These are phyloP conservation scores for Cladosporium sp. DNA, from an alignment of 2,329 filamentous ascomycete genomes.

Conservation along the genomic window DNA sequence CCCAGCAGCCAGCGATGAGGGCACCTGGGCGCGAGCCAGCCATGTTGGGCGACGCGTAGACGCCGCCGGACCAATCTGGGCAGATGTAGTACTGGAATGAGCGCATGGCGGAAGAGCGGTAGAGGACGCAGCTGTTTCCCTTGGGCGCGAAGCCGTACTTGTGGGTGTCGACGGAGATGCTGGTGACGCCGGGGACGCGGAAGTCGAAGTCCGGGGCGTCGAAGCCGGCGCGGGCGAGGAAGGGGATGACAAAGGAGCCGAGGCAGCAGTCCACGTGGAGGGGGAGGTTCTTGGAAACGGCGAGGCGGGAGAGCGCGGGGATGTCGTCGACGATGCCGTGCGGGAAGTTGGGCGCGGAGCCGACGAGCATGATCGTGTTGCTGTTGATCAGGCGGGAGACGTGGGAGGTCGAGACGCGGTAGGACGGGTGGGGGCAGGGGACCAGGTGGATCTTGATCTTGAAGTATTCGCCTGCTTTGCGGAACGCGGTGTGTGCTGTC, in stretches of 20 bases:
- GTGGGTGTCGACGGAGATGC: constrained; percentile 94
- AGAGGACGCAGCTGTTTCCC: constrained; percentile 88
- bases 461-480: constrained; percentile 92
- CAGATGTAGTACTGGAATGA: constrained; percentile 95
- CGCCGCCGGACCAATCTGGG: constrained; percentile 89
- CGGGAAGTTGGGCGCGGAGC: constrained; percentile 94
- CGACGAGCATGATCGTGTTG: constrained; percentile 90
- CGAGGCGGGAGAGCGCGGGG: constrained; percentile 72
- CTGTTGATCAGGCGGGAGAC: constrained; percentile 83
- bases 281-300: constrained; percentile 70
- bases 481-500: constrained; percentile 93
- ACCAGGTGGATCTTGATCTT: constrained; percentile 92
- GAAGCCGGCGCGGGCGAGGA: constrained; percentile 89
- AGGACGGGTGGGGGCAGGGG: constrained; percentile 72
- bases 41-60: constrained; percentile 89
- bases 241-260: constrained; percentile 88
- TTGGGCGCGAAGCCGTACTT: constrained; percentile 99
- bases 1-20: constrained; percentile 93
- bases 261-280: constrained; percentile 97
- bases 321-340: constrained; percentile 98
- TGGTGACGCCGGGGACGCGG: constrained; percentile 85
- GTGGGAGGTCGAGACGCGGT: constrained; percentile 74
- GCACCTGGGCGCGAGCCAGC: constrained; percentile 89
- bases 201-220: constrained; percentile 88
- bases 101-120: constrained; percentile 71